Base-by-base conservation (phyloP, 2,329 filamentous ascomycete genomes). In the Colletotrichum sp. region DNA sequence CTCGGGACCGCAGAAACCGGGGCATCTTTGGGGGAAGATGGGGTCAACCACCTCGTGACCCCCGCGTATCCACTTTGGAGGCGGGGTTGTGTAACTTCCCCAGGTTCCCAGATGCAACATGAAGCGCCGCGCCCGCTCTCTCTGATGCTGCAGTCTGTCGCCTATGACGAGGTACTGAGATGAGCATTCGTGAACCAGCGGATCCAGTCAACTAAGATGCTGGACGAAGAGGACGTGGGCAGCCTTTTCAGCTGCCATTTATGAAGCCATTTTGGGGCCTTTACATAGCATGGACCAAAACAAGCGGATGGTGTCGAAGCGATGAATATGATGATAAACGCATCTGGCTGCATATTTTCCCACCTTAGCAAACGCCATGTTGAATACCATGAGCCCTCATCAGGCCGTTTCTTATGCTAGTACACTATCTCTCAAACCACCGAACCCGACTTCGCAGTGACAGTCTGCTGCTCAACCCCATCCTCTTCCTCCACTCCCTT, bases 401-500 rank as follows among this genome's bases (percentile, higher is more conserved):
- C 8, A 12, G 7, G 18, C 59, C 2, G n/a, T 24, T 24, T 52
- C n/a, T 52, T 0, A 34, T 13, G 6, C 28, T 9, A 34, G 32
- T 8, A 4, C 21, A 16, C n/a, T n/a, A 6, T 0, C 0, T 16
- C 3, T 62, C 13, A 62, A 32, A 32, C 26, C 28, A 36, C 59
- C 13, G 28, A 30, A 0, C 30, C 39, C 28, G 55, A 73, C 65
- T 55, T 69, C 55, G 8, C 26, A 18, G 24, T 21, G 5, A 24
- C 16, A 4, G 28, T 30, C 8, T 55, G 57, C 65, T 39, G 36
- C 18, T 57, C 64, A n/a, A 59, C 44, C 3, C 32, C 69, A 49
- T 76, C 65, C 26, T 76, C 73, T 13, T 68, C 73, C 36, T 71
- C 67, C 32, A 21, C 10, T 24, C 30, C 64, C 55, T 76, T 68